Base-by-base conservation (phyloP, 2,329 filamentous ascomycete species). In the Arachnopeziza araneosa region DNA sequence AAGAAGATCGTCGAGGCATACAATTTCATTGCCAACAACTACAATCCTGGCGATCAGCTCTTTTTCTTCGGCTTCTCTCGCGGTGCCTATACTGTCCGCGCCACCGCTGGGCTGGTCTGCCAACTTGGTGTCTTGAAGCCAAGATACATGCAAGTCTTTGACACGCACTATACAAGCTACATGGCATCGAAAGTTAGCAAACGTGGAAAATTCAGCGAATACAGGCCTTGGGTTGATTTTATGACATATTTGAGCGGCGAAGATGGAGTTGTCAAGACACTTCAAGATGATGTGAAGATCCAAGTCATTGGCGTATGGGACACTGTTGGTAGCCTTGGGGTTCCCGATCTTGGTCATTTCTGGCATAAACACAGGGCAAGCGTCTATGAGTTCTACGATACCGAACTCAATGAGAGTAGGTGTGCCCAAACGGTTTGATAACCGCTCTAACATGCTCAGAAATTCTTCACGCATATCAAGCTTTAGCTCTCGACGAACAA, bases 21-120 rank as follows among this genome's bases (percentile, higher is more conserved):
- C 64, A 70, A 72, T 23, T 79, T 80, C 60, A 64, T 79, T 2
- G 74, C 73, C 2, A 51, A 55, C n/a, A 57, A 55, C 24, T 59
- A 36, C 9, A 21, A 19, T 9, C 36, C 51, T 6, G 56, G 57
- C n/a, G 57, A 59, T 23, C 50, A 59, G 21, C 30, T 62, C 30
- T 62, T 32, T 52, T 57, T 59, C 17, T 63, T 73, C 21, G 74
- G 74, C 0, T 76, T 75, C 59, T 75, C 73, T 10, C 65, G 75
- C 14, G 75, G 75, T 0, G 75, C 73, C 0, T 76, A 73, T 54
- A 75, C 73, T 1, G 72, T 71, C 12, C 68, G 73, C 36, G 71
- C 71, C 21, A 67, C 73, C 32, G 69, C 70, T 23, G 67, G 67
- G 24, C 68, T 75, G 55, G 67, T 75, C 12, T 49, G 48, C 23